Conservation (phyloP, 352 stramenopile genomes). For the Phytophthora litchii region DNA sequence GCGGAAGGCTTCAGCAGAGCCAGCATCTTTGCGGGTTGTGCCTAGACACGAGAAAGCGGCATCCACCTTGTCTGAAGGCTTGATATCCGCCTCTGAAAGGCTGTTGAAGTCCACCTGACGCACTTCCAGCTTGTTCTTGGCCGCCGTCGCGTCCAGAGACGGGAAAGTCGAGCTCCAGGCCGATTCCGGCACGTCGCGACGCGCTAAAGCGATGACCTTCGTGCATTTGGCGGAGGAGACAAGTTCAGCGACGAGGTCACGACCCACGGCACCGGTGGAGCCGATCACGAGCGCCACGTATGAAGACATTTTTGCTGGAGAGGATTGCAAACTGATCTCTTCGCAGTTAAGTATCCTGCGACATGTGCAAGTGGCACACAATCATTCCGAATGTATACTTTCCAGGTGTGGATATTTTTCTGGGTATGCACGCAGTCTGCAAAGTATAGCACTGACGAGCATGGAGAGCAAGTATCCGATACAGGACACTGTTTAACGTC, state of each 20-base stretch:
- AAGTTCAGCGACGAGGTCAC: conserved; percentile 73
- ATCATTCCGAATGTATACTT: no score
- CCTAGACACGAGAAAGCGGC: conserved; percentile 76
- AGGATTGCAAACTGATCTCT: conserved; percentile 20
- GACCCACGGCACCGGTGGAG: conserved; percentile 72
- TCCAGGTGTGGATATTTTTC: no score
- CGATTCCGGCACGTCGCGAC: conserved; percentile 59
- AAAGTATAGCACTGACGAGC: no score
- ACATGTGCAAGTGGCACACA: conserved; percentile 16
- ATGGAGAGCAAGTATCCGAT: no score
- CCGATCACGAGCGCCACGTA: conserved; percentile 80
- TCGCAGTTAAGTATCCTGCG: conserved; percentile 2
- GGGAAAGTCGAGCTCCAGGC: conserved; percentile 58
- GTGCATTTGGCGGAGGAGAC: conserved; percentile 63
- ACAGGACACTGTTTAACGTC: no score
- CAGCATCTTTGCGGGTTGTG: conserved; percentile 75
- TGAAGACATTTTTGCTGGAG: conserved; percentile 23
- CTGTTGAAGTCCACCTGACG: conserved; percentile 64
- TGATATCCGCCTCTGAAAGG: conserved; percentile 41
- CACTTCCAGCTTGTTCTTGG: conserved; percentile 64
- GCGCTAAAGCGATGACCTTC: conserved; percentile 73
- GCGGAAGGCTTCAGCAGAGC: conserved; percentile 66
- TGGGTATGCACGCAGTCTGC: no score
- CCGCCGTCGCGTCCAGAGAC: conserved; percentile 42
- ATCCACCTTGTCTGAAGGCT: conserved; percentile 52